Percentiles rank a stretch among this genome's conserved stretches.
Evolutionary conservation across 352 stramenopile genomes (phyloP).

Genomic region (Phytopythium oedochilum): DNA sequence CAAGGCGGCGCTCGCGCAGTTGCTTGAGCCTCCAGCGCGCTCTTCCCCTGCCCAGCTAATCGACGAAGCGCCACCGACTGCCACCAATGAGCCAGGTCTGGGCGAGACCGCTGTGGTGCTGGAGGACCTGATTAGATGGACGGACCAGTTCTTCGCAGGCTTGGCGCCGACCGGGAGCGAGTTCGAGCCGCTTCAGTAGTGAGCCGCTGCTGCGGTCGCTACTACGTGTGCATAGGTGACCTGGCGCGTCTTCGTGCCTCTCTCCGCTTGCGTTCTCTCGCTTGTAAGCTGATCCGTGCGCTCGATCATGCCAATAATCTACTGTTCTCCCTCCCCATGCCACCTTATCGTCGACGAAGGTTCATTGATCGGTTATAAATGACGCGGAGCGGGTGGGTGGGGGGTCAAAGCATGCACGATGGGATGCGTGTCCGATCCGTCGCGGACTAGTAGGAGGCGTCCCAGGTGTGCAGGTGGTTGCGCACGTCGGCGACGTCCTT

Average conservation of each 20-base stretch:
- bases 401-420: no score
- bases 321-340: no score
- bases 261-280: no score
- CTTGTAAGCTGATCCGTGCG: no score
- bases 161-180: not conserved
- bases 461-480: slow-evolving; percentile 65
- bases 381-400: not conserved
- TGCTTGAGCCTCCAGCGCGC: not conserved
- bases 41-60: not conserved
- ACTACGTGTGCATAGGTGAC: not conserved
- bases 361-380: not conserved
- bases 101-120: not conserved
- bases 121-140: not conserved
- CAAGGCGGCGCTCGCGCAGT: not conserved
- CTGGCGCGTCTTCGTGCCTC: not conserved
- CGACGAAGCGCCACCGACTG: not conserved
- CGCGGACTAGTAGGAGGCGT: slow-evolving; percentile 52
- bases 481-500: slow-evolving; percentile 56
- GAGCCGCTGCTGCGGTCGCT: not conserved
- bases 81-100: not conserved
- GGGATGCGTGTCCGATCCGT: no score
- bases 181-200: not conserved
- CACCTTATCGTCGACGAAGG: no score
- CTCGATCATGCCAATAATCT: no score
- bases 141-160: not conserved